A percentile compares a stretch with the other conserved stretches of the same genome.
Evolutionary conservation across 495 filamentous ascomycete species (phyloP).

Genomic region (Chlorociboria aeruginascens): DNA sequence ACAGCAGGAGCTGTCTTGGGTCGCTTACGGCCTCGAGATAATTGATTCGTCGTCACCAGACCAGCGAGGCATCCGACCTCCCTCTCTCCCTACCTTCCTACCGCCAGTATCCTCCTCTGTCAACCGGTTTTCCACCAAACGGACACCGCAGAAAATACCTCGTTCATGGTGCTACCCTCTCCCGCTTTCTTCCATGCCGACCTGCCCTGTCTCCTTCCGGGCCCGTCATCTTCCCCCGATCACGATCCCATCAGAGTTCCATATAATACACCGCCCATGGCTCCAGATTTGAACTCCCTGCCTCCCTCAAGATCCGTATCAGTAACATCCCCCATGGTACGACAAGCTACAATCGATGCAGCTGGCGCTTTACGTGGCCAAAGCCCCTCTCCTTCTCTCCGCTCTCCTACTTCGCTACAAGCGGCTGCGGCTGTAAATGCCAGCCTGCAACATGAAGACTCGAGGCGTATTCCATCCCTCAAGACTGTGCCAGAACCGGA

Average conservation of each 20-base stretch:
- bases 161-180: conserved; percentile 1
- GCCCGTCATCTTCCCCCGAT: not conserved
- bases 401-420: conserved; percentile 50
- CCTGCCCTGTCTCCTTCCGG: conserved; percentile 12
- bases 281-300: conserved; percentile 67
- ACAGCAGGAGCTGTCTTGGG: too few relatives aligned
- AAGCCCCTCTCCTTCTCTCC: conserved; percentile 40
- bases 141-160: not conserved
- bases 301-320: conserved; percentile 39
- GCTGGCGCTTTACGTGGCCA: conserved; percentile 24
- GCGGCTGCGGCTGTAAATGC: conserved; percentile 60
- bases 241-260: not conserved
- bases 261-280: conserved; percentile 27
- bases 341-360: conserved; percentile 22
- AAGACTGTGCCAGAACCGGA: not conserved
- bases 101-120: not conserved
- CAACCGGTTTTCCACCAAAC: not conserved
- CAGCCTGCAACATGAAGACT: conserved; percentile 49
- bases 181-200: conserved; percentile 4
- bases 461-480: conserved; percentile 30
- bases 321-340: conserved; percentile 32
- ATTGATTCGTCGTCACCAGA: not conserved
- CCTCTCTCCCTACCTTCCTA: not conserved
- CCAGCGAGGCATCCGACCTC: not conserved
- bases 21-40: not conserved